Conservation (phyloP, 768 basidiomycete species). For the Gautieria morchelliformis region DNA sequence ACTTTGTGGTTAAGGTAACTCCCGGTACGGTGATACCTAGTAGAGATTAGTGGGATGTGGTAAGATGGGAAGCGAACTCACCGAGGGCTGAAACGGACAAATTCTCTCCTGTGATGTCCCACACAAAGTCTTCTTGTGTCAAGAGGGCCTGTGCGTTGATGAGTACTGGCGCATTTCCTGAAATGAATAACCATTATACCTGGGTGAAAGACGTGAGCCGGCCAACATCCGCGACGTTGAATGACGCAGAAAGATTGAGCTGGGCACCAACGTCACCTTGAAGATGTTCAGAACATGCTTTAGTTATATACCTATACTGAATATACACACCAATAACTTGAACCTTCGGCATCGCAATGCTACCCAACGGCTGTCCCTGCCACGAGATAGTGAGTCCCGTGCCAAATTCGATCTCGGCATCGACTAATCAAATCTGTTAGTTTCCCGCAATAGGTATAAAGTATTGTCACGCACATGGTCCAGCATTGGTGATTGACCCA, state of each 20-base stretch:
- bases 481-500: slow-evolving; percentile 59
- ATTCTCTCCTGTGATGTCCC: slow-evolving; percentile 59
- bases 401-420: slow-evolving; percentile 58
- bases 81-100: slow-evolving; percentile 54
- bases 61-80: slow-evolving; percentile 15
- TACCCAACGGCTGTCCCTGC: slow-evolving; percentile 47
- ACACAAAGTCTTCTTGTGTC: slow-evolving; percentile 56
- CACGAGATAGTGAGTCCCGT: slow-evolving; percentile 53
- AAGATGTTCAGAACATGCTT: not conserved
- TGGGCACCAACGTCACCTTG: slow-evolving; percentile 49
- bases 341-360: slow-evolving; percentile 50
- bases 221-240: slow-evolving; percentile 46
- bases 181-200: slow-evolving; percentile 20
- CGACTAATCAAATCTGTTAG: slow-evolving; percentile 28
- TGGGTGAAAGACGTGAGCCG: slow-evolving; percentile 59
- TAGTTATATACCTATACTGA: not conserved
- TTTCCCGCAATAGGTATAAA: too few species aligned
- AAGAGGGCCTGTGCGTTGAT: slow-evolving; percentile 34
- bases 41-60: not conserved
- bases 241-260: slow-evolving; percentile 43
- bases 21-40: slow-evolving; percentile 49
- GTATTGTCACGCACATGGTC: slow-evolving; percentile 46
- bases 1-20: slow-evolving; percentile 45
- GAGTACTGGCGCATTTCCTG: not conserved
- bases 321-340: slow-evolving; percentile 28